Conservation (phyloP, 148 eudicot genomes). For the Beta vulgaris region DNA sequence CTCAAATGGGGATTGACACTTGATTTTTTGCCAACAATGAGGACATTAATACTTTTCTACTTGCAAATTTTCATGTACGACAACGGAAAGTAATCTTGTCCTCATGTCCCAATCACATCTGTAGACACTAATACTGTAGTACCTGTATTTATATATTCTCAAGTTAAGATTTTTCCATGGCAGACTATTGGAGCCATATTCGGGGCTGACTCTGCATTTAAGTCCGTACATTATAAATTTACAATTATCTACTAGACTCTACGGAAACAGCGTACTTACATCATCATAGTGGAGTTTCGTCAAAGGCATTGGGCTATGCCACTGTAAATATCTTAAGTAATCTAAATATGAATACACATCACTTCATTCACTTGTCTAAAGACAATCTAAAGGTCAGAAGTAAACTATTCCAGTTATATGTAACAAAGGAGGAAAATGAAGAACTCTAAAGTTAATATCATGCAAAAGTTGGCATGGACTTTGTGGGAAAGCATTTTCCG, state of each 20-base stretch:
- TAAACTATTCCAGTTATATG: too few species aligned
- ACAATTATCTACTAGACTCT: too few species aligned
- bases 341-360: not conserved
- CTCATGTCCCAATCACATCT: not conserved
- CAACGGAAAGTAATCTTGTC: not conserved
- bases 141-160: too few species aligned
- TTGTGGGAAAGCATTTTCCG: too few species aligned
- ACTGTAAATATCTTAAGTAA: not conserved
- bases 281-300: not conserved
- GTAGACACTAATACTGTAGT: not conserved
- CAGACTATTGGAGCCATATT: too few species aligned
- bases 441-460: too few species aligned
- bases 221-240: too few species aligned
- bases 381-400: not conserved
- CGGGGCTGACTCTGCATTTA: too few species aligned
- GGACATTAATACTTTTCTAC: not conserved
- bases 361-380: not conserved
- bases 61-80: not conserved
- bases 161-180: too few species aligned
- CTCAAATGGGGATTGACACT: not conserved
- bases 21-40: not conserved
- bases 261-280: not conserved
- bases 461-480: too few species aligned
- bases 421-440: too few species aligned
- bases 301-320: not conserved